Base-by-base conservation (phyloP, 2,329 filamentous ascomycete genomes). In the Curvularia verruculosa region DNA sequence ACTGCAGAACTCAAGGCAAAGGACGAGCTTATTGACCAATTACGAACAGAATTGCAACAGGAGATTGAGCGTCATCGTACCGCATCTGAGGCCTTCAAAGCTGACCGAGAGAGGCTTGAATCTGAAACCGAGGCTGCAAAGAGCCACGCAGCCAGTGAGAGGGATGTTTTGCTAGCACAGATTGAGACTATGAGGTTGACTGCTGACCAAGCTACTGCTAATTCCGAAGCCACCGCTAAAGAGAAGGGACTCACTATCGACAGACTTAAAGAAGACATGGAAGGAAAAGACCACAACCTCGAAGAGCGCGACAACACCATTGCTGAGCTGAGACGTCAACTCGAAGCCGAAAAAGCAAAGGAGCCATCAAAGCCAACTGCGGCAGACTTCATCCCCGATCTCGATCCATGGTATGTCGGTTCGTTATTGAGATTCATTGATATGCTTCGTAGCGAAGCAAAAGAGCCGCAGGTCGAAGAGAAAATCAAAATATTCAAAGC, bases 351-450 rank as follows among this genome's bases (percentile, higher is more conserved):
- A 52, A 71, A 59, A 45, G 43, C 54, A 21, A 72, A 65, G 44
- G 65, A 69, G 18, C 9, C 40, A 9, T 59, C 62, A 3, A 65
- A 67, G 36, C 63, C 69, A 29, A 66, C 67, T n/a, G 58, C 72
- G 43, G 61, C 63, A 23, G 74, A 77, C 52, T 55, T 76, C 49
- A 79, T 84, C 61, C 81, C 81, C 23, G 83, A 84, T 61, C 74
- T 86, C n/a, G 82, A 84, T 58, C 80, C 82, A 2, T 85, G 84
- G 81, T 85, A 81, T 61, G 82, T 79, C 61, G 82, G 82, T 2
- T 85, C 84, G 24, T 68, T 86, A 46, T 80, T 82, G 48, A 77
- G 83, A 40, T 86, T 82, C 63, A 80, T 84, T 28, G 74, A 77
- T 3, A 85, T 85, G 82, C 74, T 86, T 23, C 79, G 80, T 47